A percentile compares a stretch with the other conserved stretches of the same genome.
phyloP scores from a whole-genome alignment of 1,284 basidiomycete species.

The Ustilago bromivora region DNA sequence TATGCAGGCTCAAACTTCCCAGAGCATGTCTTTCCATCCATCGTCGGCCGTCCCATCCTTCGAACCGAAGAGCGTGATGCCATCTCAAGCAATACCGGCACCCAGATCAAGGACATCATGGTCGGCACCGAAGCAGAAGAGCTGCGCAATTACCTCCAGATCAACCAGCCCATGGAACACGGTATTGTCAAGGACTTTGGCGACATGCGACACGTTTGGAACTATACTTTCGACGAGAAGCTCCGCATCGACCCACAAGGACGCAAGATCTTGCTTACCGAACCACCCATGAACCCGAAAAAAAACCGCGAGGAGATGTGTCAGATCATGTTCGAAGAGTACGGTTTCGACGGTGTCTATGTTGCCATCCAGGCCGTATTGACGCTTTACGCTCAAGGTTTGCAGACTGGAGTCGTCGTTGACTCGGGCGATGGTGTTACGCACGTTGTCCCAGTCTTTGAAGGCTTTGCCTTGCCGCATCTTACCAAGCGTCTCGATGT shows the following conservation, averaged over 20 bases:
- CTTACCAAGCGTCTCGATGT: constrained; percentile 90
- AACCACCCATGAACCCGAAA: constrained; percentile 99
- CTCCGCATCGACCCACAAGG: constrained; percentile 87
- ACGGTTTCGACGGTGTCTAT: constrained; percentile 95
- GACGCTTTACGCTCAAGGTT: constrained; percentile 95
- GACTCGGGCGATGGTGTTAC: constrained; percentile 99
- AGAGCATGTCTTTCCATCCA: constrained; percentile 96
- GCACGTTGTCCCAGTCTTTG: constrained; percentile 98
- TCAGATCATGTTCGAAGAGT: constrained; percentile 99
- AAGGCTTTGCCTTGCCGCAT: constrained; percentile 94
- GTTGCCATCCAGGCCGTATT: constrained; percentile 98
- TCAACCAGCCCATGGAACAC: constrained; percentile 99
- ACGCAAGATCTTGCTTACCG: constrained; percentile 91
- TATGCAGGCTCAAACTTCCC: constrained; percentile 91
- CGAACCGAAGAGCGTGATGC: constrained; percentile 92
- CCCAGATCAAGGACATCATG: constrained; percentile 87
- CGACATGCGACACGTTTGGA: constrained; percentile 97
- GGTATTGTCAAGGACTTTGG: constrained; percentile 99
- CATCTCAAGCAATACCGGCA: constrained; percentile 71
- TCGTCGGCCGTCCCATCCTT: constrained; percentile 95
- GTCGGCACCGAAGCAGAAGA: constrained; percentile 93
- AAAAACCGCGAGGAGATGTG: constrained; percentile 92
- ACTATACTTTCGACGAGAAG: constrained; percentile 98
- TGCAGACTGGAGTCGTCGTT: constrained; percentile 97
- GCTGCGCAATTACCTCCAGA: constrained; percentile 93